Conservation (phyloP, 2,329 filamentous ascomycete genomes). For the Neofusicoccum laricinum region DNA sequence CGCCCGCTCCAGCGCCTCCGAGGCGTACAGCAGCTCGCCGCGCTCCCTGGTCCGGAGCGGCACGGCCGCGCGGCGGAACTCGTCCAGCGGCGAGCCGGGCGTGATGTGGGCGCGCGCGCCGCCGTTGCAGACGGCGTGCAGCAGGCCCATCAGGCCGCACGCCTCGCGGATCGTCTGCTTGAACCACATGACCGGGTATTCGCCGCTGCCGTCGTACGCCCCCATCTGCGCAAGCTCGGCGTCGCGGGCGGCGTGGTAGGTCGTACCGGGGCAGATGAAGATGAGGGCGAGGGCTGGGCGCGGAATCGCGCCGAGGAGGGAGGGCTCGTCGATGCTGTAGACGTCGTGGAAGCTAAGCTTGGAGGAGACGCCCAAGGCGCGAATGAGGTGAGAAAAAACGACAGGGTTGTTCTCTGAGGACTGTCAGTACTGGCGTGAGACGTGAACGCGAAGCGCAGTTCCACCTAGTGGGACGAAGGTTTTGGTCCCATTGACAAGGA, state of each 20-base stretch:
- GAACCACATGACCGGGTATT: constrained; percentile 87
- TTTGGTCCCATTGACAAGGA: neutral
- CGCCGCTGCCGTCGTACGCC: constrained; percentile 67
- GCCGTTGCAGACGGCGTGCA: constrained; percentile 82
- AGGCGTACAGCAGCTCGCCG: constrained; percentile 53
- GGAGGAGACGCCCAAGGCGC: constrained; percentile 78
- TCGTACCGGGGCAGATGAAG: constrained; percentile 84
- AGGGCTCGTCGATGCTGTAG: constrained; percentile 82
- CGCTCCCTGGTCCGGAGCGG: constrained; percentile 44
- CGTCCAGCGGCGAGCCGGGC: constrained; percentile 44
- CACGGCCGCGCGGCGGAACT: constrained; percentile 43
- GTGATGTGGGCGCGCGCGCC: constrained; percentile 60
- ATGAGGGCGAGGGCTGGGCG: constrained; percentile 85
- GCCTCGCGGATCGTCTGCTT: constrained; percentile 92
- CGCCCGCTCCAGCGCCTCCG: constrained; percentile 41
- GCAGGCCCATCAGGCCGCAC: constrained; percentile 82
- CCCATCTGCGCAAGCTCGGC: constrained; percentile 65
- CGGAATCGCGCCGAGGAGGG: constrained; percentile 81
- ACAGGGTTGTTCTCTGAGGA: constrained; percentile 73
- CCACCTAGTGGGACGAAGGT: neutral
- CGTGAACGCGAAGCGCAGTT: neutral
- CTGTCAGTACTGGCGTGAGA: neutral
- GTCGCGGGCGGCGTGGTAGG: constrained; percentile 73
- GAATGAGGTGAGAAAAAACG: constrained; percentile 80
- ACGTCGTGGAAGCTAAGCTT: constrained; percentile 82